Percentiles rank a stretch among this genome's conserved stretches.
Evolutionary conservation across 345 rosid species (phyloP).

Genomic region (Lumnitzera racemosa): DNA sequence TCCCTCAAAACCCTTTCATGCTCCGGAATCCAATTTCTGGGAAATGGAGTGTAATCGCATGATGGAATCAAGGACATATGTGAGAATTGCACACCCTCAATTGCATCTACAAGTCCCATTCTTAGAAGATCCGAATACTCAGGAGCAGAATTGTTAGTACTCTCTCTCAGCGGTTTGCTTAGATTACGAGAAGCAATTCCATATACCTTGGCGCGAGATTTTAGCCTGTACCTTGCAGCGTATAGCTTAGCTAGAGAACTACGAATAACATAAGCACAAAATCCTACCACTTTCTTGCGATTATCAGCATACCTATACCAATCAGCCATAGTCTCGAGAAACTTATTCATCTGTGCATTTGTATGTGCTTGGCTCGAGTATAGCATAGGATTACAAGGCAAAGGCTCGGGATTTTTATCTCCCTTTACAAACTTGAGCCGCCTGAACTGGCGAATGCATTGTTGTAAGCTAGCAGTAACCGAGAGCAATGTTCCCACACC

Average conservation of each 20-base stretch:
- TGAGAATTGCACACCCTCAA: constrained; percentile 90
- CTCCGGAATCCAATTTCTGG: constrained; percentile 78
- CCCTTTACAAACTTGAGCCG: constrained; percentile 84
- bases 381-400: constrained; percentile 93
- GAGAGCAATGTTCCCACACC: constrained; percentile 94
- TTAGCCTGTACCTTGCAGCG: constrained; percentile 92
- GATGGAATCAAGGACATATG: constrained; percentile 88
- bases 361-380: constrained; percentile 95
- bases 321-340: constrained; percentile 96
- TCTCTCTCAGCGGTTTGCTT: constrained; percentile 75
- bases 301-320: constrained; percentile 96
- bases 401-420: constrained; percentile 89
- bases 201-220: constrained; percentile 95
- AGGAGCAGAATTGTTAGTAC: constrained; percentile 74
- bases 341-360: constrained; percentile 94
- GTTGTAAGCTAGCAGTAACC: constrained; percentile 84
- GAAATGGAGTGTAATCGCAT: constrained; percentile 90
- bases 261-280: constrained; percentile 92
- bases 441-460: constrained; percentile 72
- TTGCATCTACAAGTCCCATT: constrained; percentile 92
- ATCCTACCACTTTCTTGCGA: constrained; percentile 83
- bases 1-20: constrained; percentile 76
- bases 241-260: constrained; percentile 93
- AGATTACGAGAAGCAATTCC: constrained; percentile 78
- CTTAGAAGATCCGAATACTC: constrained; percentile 94